Evolutionary conservation across 352 stramenopile species (phyloP).

Genomic region (Globisporangium uncinulatum): DNA sequence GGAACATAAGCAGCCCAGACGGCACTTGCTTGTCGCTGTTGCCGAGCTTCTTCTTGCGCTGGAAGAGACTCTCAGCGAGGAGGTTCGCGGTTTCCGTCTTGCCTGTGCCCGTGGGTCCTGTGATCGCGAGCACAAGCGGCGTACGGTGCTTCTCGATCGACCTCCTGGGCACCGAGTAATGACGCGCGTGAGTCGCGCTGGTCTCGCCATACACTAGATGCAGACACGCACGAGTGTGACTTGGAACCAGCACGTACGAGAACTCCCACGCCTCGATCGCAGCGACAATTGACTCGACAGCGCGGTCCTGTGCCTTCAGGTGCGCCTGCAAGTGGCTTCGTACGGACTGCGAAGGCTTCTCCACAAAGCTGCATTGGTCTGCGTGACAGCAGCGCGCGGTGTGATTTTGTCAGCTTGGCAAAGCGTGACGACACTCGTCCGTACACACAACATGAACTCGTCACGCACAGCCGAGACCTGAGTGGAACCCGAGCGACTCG

Average conservation of each 20-base stretch:
- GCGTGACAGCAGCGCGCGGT: background rate
- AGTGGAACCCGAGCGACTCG: slow-evolving; percentile 39
- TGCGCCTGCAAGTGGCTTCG: slow-evolving; percentile 44
- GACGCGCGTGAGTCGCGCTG: slow-evolving; percentile 1
- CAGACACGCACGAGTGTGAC: background rate
- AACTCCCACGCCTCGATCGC: slow-evolving; percentile 83
- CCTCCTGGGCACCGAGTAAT: slow-evolving; percentile 19
- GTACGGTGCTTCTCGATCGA: slow-evolving; percentile 47
- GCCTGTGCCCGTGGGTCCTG: slow-evolving; percentile 84
- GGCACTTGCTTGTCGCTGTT: slow-evolving; percentile 64
- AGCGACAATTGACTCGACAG: slow-evolving; percentile 55
- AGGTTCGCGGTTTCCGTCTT: slow-evolving; percentile 89
- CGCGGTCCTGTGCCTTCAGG: slow-evolving; percentile 59
- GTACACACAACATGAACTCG: background rate
- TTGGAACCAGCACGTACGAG: slow-evolving; percentile 33
- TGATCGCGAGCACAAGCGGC: slow-evolving; percentile 85
- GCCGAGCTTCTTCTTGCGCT: slow-evolving; percentile 60
- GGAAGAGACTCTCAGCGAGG: slow-evolving; percentile 80
- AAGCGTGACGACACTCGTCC: background rate
- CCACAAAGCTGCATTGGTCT: slow-evolving; percentile 71
- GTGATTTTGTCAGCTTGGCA: background rate
- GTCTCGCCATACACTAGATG: no score
- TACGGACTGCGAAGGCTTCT: slow-evolving; percentile 58
- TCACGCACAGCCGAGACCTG: slow-evolving; percentile 42
- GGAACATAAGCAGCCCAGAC: slow-evolving; percentile 46